Evolutionary conservation across 2,329 filamentous ascomycete genomes (phyloP).

Genomic region (Fusarium pseudograminearum): DNA sequence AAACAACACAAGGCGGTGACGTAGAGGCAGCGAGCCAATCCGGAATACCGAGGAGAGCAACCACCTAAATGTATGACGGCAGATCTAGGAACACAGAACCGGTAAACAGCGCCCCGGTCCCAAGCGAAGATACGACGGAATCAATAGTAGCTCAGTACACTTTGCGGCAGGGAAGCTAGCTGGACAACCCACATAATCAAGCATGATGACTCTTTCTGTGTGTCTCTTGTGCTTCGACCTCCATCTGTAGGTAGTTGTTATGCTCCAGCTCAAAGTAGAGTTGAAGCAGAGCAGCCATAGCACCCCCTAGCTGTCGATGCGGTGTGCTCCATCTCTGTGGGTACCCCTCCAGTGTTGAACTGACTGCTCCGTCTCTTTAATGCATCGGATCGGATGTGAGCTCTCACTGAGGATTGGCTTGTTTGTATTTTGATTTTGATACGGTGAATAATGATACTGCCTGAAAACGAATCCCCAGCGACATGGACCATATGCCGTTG

Average conservation of each 20-base stretch:
- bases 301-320: slow-evolving; percentile 29
- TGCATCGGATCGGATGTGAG: slow-evolving; percentile 12
- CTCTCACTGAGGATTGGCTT: slow-evolving; percentile 5
- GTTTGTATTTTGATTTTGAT: not conserved
- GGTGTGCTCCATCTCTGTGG: slow-evolving; percentile 38
- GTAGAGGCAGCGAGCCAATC: slow-evolving; percentile 27
- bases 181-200: slow-evolving; percentile 21
- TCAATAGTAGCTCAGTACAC: slow-evolving; percentile 29
- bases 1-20: slow-evolving; percentile 27
- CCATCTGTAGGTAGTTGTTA: not conserved
- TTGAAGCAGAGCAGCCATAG: slow-evolving; percentile 8
- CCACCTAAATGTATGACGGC: slow-evolving; percentile 34
- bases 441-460: not conserved
- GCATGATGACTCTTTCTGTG: slow-evolving; percentile 6
- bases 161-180: slow-evolving; percentile 1
- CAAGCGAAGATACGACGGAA: slow-evolving; percentile 25
- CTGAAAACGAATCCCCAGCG: not conserved
- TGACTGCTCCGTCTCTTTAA: slow-evolving; percentile 20
- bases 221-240: slow-evolving; percentile 6
- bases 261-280: slow-evolving; percentile 30
- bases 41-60: slow-evolving; percentile 30
- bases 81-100: slow-evolving; percentile 34
- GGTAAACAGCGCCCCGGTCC: slow-evolving; percentile 34
- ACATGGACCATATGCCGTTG: not conserved
- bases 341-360: slow-evolving; percentile 25